A percentile compares a stretch with the other conserved stretches of the same genome.
phyloP scores from a whole-genome alignment of 2,329 filamentous ascomycete species.

The Thelonectria blattea region DNA sequence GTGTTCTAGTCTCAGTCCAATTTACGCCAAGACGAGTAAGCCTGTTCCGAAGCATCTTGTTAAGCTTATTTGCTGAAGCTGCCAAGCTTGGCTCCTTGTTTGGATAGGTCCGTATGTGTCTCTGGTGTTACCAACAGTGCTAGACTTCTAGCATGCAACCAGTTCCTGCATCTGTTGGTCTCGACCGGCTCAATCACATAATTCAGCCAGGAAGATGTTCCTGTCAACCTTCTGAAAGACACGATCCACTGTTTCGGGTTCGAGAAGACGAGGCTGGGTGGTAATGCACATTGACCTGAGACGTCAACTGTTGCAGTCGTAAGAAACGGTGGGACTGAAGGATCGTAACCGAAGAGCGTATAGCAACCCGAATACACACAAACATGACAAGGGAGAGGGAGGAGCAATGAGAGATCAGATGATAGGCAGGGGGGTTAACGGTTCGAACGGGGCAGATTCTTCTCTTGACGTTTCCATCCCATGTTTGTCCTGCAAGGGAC shows the following conservation, averaged over 20 bases:
- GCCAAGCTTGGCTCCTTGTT: background rate
- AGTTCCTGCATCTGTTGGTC: background rate
- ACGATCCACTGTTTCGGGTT: background rate
- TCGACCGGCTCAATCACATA: background rate
- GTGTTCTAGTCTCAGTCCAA: background rate
- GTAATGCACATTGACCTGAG: slow-evolving; percentile 5
- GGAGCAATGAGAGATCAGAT: background rate
- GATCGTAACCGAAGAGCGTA: background rate
- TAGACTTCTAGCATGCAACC: background rate
- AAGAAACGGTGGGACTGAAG: slow-evolving; percentile 1
- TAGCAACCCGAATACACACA: background rate
- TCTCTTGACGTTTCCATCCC: background rate
- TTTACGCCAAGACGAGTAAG: background rate
- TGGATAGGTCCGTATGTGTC: background rate
- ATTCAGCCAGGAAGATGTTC: background rate
- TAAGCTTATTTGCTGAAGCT: background rate
- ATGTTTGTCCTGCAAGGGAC: background rate
- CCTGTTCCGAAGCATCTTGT: background rate
- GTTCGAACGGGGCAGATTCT: background rate
- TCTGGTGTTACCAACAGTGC: background rate
- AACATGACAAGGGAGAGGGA: too few species aligned
- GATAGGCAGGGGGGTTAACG: background rate
- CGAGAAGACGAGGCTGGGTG: background rate
- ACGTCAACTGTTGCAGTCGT: background rate
- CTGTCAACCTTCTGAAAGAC: background rate